These are phyloP conservation scores for Davidsoniella australis DNA, from an alignment of 2,329 filamentous ascomycete species.

Conservation along the genomic window DNA sequence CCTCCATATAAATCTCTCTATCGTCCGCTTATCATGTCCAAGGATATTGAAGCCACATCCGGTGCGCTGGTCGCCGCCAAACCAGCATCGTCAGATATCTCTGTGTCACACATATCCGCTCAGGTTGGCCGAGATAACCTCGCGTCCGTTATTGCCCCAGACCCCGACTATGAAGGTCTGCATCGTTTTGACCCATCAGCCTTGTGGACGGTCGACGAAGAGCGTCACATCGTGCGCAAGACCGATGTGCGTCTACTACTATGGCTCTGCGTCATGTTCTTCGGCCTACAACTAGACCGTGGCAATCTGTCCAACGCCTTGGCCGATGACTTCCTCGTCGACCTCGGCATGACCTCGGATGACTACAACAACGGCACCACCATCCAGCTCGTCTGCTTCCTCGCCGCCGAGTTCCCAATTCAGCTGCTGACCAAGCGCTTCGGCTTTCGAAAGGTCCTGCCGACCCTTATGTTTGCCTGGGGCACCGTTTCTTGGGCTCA, in stretches of 20 bases:
- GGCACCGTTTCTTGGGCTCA: conserved; percentile 28
- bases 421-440: conserved; percentile 40
- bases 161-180: conserved; percentile 23
- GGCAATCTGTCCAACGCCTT: conserved; percentile 46
- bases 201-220: conserved; percentile 39
- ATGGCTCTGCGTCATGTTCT: conserved; percentile 36
- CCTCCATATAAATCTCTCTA: not conserved
- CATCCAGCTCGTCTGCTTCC: conserved; percentile 36
- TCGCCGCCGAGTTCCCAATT: conserved; percentile 39
- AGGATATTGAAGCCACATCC: conserved; percentile 8
- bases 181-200: conserved; percentile 25
- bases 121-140: conserved; percentile 4
- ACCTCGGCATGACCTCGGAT: conserved; percentile 29
- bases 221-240: conserved; percentile 32
- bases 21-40: not conserved
- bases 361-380: conserved; percentile 43
- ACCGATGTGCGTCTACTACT: conserved; percentile 25
- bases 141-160: conserved; percentile 16
- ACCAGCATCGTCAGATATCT: not conserved
- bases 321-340: conserved; percentile 43
- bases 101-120: conserved; percentile 3
- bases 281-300: conserved; percentile 45
- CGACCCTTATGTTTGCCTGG: conserved; percentile 31
- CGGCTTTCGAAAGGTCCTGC: conserved; percentile 39
- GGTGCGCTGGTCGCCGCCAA: not conserved